Percentiles rank a stretch among this genome's conserved stretches.
These are phyloP conservation scores for Lachnellula arida DNA, from an alignment of 2,329 filamentous ascomycete species.

Conservation along the genomic window DNA sequence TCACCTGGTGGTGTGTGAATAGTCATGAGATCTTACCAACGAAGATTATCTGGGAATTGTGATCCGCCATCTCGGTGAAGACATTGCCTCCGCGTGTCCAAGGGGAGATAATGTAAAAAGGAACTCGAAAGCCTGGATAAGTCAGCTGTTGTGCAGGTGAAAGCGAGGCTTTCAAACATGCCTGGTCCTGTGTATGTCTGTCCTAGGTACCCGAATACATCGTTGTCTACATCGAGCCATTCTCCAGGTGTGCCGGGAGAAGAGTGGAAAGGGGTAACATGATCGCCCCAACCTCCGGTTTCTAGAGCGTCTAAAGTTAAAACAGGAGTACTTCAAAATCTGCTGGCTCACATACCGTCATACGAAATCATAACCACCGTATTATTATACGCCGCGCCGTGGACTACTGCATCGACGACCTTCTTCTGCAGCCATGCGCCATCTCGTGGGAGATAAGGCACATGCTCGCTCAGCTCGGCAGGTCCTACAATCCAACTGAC, in stretches of 20 bases:
- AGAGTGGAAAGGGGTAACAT: conserved; percentile 48
- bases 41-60: conserved; percentile 52
- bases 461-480: conserved; percentile 47
- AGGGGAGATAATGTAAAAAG: conserved; percentile 51
- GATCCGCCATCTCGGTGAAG: conserved; percentile 50
- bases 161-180: background rate
- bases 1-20: background rate
- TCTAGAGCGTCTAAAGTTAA: conserved; percentile 31
- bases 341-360: conserved; percentile 35
- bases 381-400: conserved; percentile 43
- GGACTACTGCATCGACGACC: conserved; percentile 46
- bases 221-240: conserved; percentile 41
- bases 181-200: conserved; percentile 39
- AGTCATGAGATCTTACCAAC: conserved; percentile 30
- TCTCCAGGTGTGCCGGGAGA: conserved; percentile 46
- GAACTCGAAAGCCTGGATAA: conserved; percentile 41
- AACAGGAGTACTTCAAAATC: background rate
- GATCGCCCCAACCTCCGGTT: conserved; percentile 51
- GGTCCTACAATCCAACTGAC: conserved; percentile 48
- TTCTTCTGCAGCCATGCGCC: conserved; percentile 50
- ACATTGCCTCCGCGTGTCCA: conserved; percentile 51
- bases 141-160: background rate
- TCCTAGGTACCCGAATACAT: conserved; percentile 24
- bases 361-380: conserved; percentile 47
- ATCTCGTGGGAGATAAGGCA: conserved; percentile 47